Conservation (phyloP, 108 stramenopile species). For the Nannochloropsis gaditana region DNA sequence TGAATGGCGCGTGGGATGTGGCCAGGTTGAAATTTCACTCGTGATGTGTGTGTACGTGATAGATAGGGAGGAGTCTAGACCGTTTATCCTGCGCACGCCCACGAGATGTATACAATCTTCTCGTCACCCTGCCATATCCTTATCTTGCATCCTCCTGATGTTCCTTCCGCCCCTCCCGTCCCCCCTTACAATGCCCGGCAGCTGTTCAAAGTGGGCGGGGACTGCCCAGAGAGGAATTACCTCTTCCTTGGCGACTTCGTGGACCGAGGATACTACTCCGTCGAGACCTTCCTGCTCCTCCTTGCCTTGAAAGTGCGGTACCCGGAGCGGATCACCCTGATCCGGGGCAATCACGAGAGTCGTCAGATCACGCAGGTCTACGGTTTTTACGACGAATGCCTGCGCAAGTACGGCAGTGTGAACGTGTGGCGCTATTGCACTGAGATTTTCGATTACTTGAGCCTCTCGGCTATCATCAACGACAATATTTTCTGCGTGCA, state of each 20-base stretch:
- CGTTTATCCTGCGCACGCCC: no score
- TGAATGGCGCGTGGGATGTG: background rate
- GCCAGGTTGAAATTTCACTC: background rate
- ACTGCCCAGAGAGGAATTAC: conserved; percentile 94
- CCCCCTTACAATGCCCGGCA: conserved; percentile 29
- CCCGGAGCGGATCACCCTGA: conserved; percentile 94
- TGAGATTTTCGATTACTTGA: conserved; percentile 93
- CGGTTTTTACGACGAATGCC: conserved; percentile 98
- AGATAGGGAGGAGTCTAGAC: no score
- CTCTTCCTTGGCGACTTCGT: conserved; percentile 99
- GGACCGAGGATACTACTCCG: conserved; percentile 95
- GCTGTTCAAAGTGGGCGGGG: conserved; percentile 97
- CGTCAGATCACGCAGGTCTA: conserved; percentile 98
- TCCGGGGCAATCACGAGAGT: conserved; percentile 94
- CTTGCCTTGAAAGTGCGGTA: conserved; percentile 91
- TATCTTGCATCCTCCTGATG: no score
- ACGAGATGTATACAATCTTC: no score
- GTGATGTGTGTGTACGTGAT: no score
- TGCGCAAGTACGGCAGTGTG: conserved; percentile 92
- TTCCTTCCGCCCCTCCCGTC: background rate
- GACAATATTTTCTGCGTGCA: conserved; percentile 95
- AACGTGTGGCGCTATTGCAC: conserved; percentile 99
- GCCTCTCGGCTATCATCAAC: conserved; percentile 85
- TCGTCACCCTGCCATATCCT: no score
- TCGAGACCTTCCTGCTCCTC: conserved; percentile 92